phyloP scores from a whole-genome alignment of 2,329 filamentous ascomycete species.

The Aspergillus amoenus region DNA sequence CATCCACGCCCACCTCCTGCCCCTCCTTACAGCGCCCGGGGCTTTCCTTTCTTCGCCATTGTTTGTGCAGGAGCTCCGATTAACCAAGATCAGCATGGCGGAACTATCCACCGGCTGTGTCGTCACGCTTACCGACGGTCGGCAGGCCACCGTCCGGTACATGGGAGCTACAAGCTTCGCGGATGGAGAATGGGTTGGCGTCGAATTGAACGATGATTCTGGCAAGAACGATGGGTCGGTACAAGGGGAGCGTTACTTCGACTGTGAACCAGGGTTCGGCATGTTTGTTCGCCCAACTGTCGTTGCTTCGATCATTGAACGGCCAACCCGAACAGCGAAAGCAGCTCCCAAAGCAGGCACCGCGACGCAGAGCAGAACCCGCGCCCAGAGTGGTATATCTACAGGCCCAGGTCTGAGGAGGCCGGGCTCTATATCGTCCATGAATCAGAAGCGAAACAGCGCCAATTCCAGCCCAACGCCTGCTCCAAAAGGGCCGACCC shows the following conservation, averaged over 20 bases:
- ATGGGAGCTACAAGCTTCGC: conserved; percentile 78
- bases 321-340: conserved; percentile 38
- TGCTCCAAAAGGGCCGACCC: conserved; percentile 52
- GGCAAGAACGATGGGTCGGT: conserved; percentile 96
- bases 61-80: conserved; percentile 11
- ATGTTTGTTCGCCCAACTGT: conserved; percentile 83
- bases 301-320: conserved; percentile 55
- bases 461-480: conserved; percentile 73
- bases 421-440: conserved; percentile 52
- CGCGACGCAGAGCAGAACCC: conserved; percentile 30
- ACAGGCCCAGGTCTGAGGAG: conserved; percentile 40
- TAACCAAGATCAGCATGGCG: conserved; percentile 27
- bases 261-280: conserved; percentile 68
- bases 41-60: conserved; percentile 4
- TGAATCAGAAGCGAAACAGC: conserved; percentile 63
- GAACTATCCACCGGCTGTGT: conserved; percentile 62
- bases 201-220: conserved; percentile 76
- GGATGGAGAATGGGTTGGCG: conserved; percentile 80
- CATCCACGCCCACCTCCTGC: conserved; percentile 10
- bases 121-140: conserved; percentile 76
- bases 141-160: conserved; percentile 75
- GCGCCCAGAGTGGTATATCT: conserved; percentile 42
- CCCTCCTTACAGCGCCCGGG: conserved; percentile 1
- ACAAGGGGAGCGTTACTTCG: conserved; percentile 83
- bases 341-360: conserved; percentile 32